These are phyloP conservation scores for Entophlyctis helioformis DNA, from an alignment of 192 early-diverging fungal genomes.

Conservation along the genomic window DNA sequence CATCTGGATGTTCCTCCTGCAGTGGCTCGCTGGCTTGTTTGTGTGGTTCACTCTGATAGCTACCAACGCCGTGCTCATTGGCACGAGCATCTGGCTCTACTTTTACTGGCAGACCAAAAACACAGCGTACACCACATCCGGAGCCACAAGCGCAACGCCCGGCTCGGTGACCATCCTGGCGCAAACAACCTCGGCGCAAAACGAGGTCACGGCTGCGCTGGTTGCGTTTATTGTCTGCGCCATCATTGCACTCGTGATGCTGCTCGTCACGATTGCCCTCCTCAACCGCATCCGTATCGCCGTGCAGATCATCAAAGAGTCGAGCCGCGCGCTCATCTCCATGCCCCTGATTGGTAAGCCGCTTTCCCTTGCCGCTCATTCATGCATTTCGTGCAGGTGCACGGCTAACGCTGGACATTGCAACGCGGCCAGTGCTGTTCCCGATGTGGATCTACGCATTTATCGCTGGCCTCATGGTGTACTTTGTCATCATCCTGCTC, in stretches of 20 bases:
- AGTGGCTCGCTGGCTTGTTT: conserved; percentile 17
- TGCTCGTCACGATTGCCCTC: conserved; percentile 32
- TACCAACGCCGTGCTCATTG: too few species aligned
- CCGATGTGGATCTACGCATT: conserved; percentile 4
- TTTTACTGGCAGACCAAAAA: conserved; percentile 6
- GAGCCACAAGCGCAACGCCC: conserved; percentile 1
- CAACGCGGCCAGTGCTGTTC: conserved; percentile 12
- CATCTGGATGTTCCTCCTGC: conserved; percentile 27
- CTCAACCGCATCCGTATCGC: conserved; percentile 37
- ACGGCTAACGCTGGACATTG: conserved; percentile 1
- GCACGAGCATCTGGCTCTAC: too few species aligned
- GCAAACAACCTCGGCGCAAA: background rate
- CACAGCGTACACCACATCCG: too few species aligned
- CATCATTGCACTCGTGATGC: conserved; percentile 19
- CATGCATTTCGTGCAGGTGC: too few species aligned
- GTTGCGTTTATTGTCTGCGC: conserved; percentile 11
- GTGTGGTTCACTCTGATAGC: too few species aligned
- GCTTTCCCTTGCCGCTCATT: too few species aligned
- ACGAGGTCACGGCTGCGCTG: conserved; percentile 4
- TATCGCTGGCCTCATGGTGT: conserved; percentile 10
- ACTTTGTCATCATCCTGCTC: conserved; percentile 16
- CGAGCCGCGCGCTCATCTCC: conserved; percentile 17
- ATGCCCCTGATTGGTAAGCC: conserved; percentile 33
- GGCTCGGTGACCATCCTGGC: conserved; percentile 1
- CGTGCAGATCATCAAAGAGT: conserved; percentile 34